Percentiles rank a stretch among this genome's conserved stretches.
Evolutionary conservation across 2,329 filamentous ascomycete genomes (phyloP).

Genomic region (Furcasterigmium sp.): DNA sequence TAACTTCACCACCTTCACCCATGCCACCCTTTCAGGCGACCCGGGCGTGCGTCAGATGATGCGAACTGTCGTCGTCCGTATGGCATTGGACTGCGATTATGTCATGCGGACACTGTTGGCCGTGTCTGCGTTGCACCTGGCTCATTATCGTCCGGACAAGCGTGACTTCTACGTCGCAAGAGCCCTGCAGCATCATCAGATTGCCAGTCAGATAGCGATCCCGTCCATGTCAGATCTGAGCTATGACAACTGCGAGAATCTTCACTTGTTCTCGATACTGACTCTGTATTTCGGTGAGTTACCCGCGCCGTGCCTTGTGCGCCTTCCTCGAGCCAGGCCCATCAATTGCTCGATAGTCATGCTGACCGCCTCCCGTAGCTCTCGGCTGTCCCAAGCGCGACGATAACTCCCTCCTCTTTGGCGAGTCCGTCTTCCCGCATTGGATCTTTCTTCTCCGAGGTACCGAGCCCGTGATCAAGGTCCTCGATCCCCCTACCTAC

Average conservation of each 20-base stretch:
- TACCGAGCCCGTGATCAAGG: conserved; percentile 17
- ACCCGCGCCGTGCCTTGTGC: not conserved
- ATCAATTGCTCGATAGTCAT: too few species aligned
- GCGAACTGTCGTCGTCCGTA: conserved; percentile 38
- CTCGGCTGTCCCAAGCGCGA: conserved; percentile 22
- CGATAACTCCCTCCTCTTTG: conserved; percentile 21
- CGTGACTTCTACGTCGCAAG: conserved; percentile 28
- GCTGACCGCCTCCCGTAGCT: conserved; percentile 1
- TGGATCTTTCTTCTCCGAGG: conserved; percentile 25
- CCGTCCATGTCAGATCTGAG: conserved; percentile 10
- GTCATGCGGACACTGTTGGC: conserved; percentile 45
- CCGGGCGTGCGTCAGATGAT: conserved; percentile 37
- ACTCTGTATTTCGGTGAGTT: conserved; percentile 25
- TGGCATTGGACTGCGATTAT: conserved; percentile 41
- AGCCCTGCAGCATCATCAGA: conserved; percentile 12
- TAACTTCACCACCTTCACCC: conserved; percentile 45
- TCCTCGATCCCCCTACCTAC: conserved; percentile 14
- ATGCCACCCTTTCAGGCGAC: conserved; percentile 37
- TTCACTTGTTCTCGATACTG: conserved; percentile 23
- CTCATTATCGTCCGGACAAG: conserved; percentile 29
- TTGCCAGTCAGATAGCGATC: conserved; percentile 12
- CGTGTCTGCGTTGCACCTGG: conserved; percentile 43
- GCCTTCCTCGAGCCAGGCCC: too few species aligned
- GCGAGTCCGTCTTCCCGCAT: conserved; percentile 20
- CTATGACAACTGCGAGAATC: conserved; percentile 12